Evolutionary conservation across 371 early-diverging fungal species (phyloP).

Genomic region (Mortierella sp.): DNA sequence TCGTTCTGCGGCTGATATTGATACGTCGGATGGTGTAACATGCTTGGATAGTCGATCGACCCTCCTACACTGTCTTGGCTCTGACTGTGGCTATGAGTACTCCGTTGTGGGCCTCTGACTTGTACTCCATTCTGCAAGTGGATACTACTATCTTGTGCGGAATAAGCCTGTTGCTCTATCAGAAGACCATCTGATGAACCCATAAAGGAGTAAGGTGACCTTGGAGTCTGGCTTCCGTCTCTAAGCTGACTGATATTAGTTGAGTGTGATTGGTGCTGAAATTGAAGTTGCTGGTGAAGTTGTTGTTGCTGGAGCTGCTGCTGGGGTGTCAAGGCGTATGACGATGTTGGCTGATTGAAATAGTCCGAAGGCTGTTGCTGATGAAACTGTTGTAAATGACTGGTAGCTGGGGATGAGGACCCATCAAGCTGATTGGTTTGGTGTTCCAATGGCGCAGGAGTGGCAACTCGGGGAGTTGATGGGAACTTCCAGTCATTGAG

Average conservation of each 20-base stretch:
- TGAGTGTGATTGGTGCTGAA: constrained; percentile 7
- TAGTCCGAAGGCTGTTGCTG: constrained; percentile 34
- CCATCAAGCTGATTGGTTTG: constrained; percentile 14
- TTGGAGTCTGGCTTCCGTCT: constrained; percentile 44
- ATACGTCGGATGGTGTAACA: constrained; percentile 29
- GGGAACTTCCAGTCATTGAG: constrained; percentile 58
- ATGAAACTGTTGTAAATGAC: constrained; percentile 23
- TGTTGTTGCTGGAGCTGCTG: constrained; percentile 34
- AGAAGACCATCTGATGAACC: constrained; percentile 27
- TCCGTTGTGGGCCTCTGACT: constrained; percentile 24
- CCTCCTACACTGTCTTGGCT: constrained; percentile 51
- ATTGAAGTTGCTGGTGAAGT: constrained; percentile 19
- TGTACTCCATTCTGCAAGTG: constrained; percentile 21
- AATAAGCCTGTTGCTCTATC: constrained; percentile 12
- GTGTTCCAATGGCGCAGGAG: constrained; percentile 44
- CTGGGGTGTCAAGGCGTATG: constrained; percentile 24
- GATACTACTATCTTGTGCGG: constrained; percentile 18
- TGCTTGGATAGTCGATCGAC: constrained; percentile 23
- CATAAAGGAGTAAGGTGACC: constrained; percentile 35
- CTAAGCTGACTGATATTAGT: constrained; percentile 17
- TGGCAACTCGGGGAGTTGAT: constrained; percentile 40
- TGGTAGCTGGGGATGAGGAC: constrained; percentile 14
- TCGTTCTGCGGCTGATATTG: constrained; percentile 39
- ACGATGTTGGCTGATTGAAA: constrained; percentile 39
- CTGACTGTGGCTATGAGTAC: constrained; percentile 42